Evolutionary conservation across 805 yeast species (phyloP).

Genomic region (Ogataea trehaloabstinens): DNA sequence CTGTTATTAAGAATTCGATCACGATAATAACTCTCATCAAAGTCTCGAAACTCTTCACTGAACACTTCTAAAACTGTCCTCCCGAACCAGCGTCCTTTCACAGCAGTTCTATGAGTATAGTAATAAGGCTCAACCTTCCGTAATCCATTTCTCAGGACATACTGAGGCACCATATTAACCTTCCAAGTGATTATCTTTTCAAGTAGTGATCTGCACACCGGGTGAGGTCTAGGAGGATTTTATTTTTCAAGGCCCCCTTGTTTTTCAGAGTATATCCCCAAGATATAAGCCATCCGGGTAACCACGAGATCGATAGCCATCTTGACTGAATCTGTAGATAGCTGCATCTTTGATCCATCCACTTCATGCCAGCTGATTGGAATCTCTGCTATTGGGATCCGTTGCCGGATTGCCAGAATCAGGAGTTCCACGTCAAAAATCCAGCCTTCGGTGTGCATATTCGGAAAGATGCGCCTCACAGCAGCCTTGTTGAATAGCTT

Average conservation of each 20-base stretch:
- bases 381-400: constrained; percentile 67
- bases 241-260: no score
- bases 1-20: constrained; percentile 17
- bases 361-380: constrained; percentile 97
- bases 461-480: constrained; percentile 68
- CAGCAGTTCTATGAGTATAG: constrained; percentile 34
- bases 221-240: background rate
- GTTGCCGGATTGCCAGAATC: constrained; percentile 71
- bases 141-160: constrained; percentile 32
- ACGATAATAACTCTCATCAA: constrained; percentile 22
- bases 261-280: constrained; percentile 62
- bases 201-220: no score
- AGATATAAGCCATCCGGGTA: constrained; percentile 80
- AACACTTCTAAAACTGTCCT: constrained; percentile 38
- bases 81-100: constrained; percentile 45
- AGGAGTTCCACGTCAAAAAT: constrained; percentile 94
- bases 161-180: constrained; percentile 15
- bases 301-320: constrained; percentile 95
- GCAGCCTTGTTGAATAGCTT: constrained; percentile 81
- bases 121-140: constrained; percentile 42
- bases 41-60: constrained; percentile 37
- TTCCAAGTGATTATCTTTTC: no score
- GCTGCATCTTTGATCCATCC: constrained; percentile 88
- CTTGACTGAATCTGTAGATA: constrained; percentile 83
- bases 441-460: constrained; percentile 97